Conservation (phyloP, 108 stramenopile species). For the Asterionellopsis glacialis region DNA sequence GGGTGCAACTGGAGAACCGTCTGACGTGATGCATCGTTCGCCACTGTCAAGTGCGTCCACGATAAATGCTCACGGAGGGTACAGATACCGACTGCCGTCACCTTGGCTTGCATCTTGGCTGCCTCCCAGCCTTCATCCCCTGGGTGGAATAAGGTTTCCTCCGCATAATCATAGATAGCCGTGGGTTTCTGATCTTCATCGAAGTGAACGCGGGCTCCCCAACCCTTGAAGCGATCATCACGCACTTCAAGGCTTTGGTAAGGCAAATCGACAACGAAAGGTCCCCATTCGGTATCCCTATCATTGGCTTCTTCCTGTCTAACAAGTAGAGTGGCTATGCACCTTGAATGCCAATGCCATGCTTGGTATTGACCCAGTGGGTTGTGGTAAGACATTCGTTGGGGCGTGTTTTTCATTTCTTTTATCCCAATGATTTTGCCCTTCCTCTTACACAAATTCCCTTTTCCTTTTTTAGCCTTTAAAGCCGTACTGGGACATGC, state of each 20-base stretch:
- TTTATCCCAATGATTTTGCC: too few species aligned
- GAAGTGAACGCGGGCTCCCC: slow-evolving; percentile 9
- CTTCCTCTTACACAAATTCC: too few species aligned
- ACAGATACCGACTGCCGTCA: neutral
- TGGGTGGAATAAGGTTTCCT: neutral
- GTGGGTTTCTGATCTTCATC: slow-evolving; percentile 2
- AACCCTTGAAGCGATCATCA: slow-evolving; percentile 4
- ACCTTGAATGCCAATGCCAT: too few species aligned
- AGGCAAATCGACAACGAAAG: slow-evolving; percentile 10
- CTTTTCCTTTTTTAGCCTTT: too few species aligned
- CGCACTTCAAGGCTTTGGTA: neutral
- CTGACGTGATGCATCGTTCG: too few species aligned
- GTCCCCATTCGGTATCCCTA: slow-evolving; percentile 1
- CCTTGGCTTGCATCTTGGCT: slow-evolving; percentile 5
- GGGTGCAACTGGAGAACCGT: too few species aligned
- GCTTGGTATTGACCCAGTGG: too few species aligned
- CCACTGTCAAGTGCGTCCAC: slow-evolving; percentile 8
- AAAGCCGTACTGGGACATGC: too few species aligned
- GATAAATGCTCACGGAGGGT: slow-evolving; percentile 10
- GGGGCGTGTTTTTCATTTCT: too few species aligned
- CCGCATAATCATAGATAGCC: slow-evolving; percentile 15
- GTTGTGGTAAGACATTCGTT: too few species aligned
- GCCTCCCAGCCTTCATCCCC: slow-evolving; percentile 11
- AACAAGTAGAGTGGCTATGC: too few species aligned
- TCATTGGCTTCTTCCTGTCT: neutral